These are phyloP conservation scores for Wallacemonas sp. DNA, from an alignment of 208 protist genomes.

Conservation along the genomic window DNA sequence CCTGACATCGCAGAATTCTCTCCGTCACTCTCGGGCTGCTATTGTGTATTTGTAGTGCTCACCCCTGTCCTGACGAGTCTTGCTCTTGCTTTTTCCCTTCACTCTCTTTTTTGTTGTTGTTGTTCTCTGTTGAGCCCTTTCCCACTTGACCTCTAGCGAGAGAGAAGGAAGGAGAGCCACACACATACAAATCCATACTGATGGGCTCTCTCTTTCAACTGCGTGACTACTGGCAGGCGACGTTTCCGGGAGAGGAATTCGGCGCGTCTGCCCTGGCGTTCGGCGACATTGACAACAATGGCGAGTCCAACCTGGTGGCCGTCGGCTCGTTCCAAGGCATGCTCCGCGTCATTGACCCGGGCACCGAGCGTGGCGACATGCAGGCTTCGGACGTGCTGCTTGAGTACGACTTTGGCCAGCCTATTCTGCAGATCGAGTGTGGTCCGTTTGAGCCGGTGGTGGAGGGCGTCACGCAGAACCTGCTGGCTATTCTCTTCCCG, in stretches of 20 bases:
- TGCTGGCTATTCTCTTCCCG: slow-evolving; percentile 85
- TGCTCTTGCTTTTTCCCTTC: too few species aligned
- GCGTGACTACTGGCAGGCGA: slow-evolving; percentile 88
- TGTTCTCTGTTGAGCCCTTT: too few species aligned
- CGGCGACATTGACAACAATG: slow-evolving; percentile 78
- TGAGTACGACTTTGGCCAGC: slow-evolving; percentile 83
- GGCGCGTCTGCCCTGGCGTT: slow-evolving; percentile 57
- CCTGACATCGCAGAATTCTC: too few species aligned
- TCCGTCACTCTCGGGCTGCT: too few species aligned
- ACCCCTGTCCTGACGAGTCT: too few species aligned
- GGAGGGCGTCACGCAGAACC: slow-evolving; percentile 36
- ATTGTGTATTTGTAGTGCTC: too few species aligned
- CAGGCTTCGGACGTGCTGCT: slow-evolving; percentile 72
- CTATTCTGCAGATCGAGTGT: slow-evolving; percentile 87
- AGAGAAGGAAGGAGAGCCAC: too few species aligned
- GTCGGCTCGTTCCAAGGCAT: slow-evolving; percentile 87
- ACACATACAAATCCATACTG: too few species aligned
- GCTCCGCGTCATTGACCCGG: slow-evolving; percentile 81
- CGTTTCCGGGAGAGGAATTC: slow-evolving; percentile 83
- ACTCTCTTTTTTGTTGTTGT: too few species aligned
- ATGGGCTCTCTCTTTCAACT: slow-evolving; percentile 93
- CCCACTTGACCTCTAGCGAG: too few species aligned
- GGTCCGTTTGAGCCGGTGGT: slow-evolving; percentile 63
- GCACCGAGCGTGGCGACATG: slow-evolving; percentile 45
- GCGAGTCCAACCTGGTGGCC: slow-evolving; percentile 56